Evolutionary conservation across 805 yeast genomes (phyloP).

Genomic region (Kregervanrija pseudodelftensis): DNA sequence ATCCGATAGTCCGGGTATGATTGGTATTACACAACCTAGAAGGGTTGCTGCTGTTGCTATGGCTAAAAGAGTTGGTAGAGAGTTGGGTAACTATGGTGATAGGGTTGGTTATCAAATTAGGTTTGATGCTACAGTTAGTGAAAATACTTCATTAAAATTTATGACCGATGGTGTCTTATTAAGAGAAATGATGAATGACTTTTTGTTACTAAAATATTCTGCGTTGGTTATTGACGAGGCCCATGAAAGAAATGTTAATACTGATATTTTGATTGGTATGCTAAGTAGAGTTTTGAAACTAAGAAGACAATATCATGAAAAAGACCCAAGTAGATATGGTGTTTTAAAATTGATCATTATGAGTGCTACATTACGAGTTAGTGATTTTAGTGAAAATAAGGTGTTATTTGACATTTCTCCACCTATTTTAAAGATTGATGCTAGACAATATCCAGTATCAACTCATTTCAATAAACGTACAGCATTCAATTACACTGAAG

Average conservation of each 20-base stretch:
- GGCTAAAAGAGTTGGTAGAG: constrained; percentile 74
- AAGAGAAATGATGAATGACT: constrained; percentile 88
- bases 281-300: constrained; percentile 76
- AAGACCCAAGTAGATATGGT: constrained; percentile 41
- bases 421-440: constrained; percentile 82
- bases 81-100: constrained; percentile 63
- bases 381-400: constrained; percentile 84
- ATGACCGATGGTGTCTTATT: constrained; percentile 94
- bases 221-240: constrained; percentile 93
- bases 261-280: constrained; percentile 94
- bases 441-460: constrained; percentile 92
- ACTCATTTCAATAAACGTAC: constrained; percentile 84
- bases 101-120: constrained; percentile 78
- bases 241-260: constrained; percentile 92
- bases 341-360: constrained; percentile 81
- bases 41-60: constrained; percentile 91
- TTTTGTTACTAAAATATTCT: constrained; percentile 74
- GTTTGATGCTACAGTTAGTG: constrained; percentile 61
- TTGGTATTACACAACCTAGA: constrained; percentile 94
- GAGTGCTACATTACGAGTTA: constrained; percentile 95
- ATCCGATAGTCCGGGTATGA: constrained; percentile 78
- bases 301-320: constrained; percentile 46
- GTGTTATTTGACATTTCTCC: constrained; percentile 66
- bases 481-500: constrained; percentile 70
- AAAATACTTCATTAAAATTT: constrained; percentile 69